Evolutionary conservation across 2,329 filamentous ascomycete species (phyloP), one percentile per base, ranked within the genome.

Genomic region (Colletotrichum endophyticum): DNA sequence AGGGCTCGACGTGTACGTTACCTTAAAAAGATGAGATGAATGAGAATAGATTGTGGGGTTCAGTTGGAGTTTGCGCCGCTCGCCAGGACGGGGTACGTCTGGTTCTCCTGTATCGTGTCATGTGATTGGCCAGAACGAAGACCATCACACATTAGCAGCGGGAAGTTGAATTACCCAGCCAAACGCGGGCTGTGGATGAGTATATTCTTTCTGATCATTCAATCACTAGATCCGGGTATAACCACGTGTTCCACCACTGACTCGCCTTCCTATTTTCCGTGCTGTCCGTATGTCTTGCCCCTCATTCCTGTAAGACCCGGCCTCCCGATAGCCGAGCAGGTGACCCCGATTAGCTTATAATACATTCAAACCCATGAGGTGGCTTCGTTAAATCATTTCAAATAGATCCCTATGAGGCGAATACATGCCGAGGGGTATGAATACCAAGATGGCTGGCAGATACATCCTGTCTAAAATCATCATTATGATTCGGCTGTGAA

Each of bases 401-500:
- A 68, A 39, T 57, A 25, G 32, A 53, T 30, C 16, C 69, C 28
- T 36, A 64, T 64, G 11, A n/a, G 32, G 34, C 62, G 13, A 34
- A 44, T 22, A 44, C 34, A 28, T 28, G 62, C 62, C 34, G n/a
- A 64, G 16, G 32, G 4, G 32, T 64, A 22, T 27, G 25, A 36
- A 25, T 27, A 25, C 8, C 44, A 56, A 16, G 15, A 15, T 34
- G 9, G 19, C 30, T 25, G 34, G 34, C 8, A 61, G 27, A 25
- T 59, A 73, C 59, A 8, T 16, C 32, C 27, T 36, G 9, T 22
- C 19, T 12, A 53, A 28, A n/a, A 49, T 62, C 32, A 16, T 6
- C 3, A 22, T 68, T 44, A 75, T n/a, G 78, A 92, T 70, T 94
- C 93, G 5, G 93, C 92, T 5, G 92, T 91, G 83, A 95, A 95